A percentile compares a stretch with the other conserved stretches of the same genome.
phyloP scores from a whole-genome alignment of 345 rosid genomes.

The Ceriops zippeliana region DNA sequence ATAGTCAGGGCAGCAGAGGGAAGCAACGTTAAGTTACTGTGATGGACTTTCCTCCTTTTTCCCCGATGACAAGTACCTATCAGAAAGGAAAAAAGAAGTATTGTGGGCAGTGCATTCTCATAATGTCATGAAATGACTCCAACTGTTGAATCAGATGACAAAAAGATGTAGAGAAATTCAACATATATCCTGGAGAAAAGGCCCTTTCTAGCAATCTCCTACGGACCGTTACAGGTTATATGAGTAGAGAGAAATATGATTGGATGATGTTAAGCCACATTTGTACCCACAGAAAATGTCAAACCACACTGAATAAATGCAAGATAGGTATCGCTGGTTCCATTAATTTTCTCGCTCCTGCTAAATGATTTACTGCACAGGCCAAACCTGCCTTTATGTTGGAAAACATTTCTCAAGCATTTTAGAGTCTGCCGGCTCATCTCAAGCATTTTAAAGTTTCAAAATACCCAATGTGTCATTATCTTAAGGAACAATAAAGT shows the following conservation, averaged over 20 bases:
- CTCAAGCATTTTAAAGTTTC: neutral
- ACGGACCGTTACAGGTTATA: neutral
- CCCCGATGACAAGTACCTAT: slow-evolving; percentile 25
- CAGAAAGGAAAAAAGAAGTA: neutral
- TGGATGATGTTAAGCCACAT: too few species aligned
- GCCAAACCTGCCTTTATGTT: neutral
- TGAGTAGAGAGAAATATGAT: neutral
- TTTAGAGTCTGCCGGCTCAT: neutral
- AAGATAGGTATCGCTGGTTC: neutral
- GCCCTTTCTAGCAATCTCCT: too few species aligned
- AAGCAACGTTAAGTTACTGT: slow-evolving; percentile 8
- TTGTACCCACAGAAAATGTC: neutral
- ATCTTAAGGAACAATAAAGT: neutral
- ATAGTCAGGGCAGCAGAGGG: neutral
- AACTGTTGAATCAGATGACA: neutral
- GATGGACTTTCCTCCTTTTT: slow-evolving; percentile 21
- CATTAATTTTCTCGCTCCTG: neutral
- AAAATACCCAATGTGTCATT: neutral
- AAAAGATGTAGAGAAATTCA: too few species aligned
- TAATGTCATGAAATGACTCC: neutral
- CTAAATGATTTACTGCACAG: neutral
- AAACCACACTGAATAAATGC: neutral
- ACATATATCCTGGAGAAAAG: too few species aligned
- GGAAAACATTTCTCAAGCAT: neutral
- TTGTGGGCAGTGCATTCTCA: neutral